These are phyloP conservation scores for Pouteria campechiana DNA, from an alignment of 179 eudicot species.

Conservation along the genomic window DNA sequence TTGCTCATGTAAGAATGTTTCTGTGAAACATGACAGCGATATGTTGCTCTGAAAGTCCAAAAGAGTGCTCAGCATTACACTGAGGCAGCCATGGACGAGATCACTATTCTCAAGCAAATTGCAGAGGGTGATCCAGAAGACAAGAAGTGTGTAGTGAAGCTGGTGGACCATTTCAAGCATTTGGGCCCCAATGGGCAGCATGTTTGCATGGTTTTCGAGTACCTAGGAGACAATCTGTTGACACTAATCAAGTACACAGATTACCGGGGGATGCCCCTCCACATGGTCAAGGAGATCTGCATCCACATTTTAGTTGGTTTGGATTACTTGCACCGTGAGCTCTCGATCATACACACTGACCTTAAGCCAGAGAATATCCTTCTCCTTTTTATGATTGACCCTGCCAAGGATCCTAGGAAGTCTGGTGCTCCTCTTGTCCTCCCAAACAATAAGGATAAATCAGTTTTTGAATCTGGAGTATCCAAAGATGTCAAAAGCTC, in stretches of 20 bases:
- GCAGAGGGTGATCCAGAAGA: constrained; percentile 83
- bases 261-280: constrained; percentile 73
- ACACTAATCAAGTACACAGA: constrained; percentile 77
- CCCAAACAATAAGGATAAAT: constrained; percentile 39
- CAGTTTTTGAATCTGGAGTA: constrained; percentile 17
- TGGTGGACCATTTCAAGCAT: constrained; percentile 88
- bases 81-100: constrained; percentile 95
- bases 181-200: constrained; percentile 93
- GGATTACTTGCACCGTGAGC: constrained; percentile 81
- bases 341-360: constrained; percentile 89
- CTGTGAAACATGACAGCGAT: constrained; percentile 37
- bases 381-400: constrained; percentile 67
- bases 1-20: too few species aligned
- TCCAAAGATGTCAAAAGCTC: constrained; percentile 29
- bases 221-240: constrained; percentile 85
- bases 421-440: constrained; percentile 54
- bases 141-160: constrained; percentile 84
- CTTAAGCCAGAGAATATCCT: constrained; percentile 85
- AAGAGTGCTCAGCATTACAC: constrained; percentile 93
- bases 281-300: constrained; percentile 81
- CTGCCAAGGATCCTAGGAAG: constrained; percentile 55
- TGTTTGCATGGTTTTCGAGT: constrained; percentile 95
- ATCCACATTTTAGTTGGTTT: constrained; percentile 61
- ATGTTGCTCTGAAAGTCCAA: constrained; percentile 85
- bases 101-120: constrained; percentile 72